A percentile compares a stretch with the other conserved stretches of the same genome.
These are phyloP conservation scores for Wickerhamiella sergipiensis DNA, from an alignment of 805 yeast genomes.

Conservation along the genomic window DNA sequence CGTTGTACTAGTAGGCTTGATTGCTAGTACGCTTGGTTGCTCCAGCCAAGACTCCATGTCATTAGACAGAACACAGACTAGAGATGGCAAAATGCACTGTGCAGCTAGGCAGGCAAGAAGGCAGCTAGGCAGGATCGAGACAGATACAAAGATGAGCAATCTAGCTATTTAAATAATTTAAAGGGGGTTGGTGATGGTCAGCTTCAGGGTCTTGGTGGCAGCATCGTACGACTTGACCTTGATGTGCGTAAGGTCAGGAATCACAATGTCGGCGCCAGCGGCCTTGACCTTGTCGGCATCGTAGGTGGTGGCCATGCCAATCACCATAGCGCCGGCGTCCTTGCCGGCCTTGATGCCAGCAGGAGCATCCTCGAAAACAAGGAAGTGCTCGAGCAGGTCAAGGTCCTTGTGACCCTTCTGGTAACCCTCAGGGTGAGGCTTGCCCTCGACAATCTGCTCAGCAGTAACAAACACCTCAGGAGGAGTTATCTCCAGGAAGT, in stretches of 20 bases:
- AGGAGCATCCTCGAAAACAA: slow-evolving; percentile 73
- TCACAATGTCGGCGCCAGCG: slow-evolving; percentile 69
- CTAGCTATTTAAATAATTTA: neutral
- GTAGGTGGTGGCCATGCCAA: slow-evolving; percentile 71
- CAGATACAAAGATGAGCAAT: neutral
- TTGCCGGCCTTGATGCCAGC: slow-evolving; percentile 74
- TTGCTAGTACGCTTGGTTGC: too few relatives aligned
- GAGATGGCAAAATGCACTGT: too few relatives aligned
- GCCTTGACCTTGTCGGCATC: slow-evolving; percentile 49
- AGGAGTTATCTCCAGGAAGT: slow-evolving; percentile 39
- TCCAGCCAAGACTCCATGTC: too few relatives aligned
- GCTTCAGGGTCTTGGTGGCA: slow-evolving; percentile 21
- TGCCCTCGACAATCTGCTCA: slow-evolving; percentile 59
- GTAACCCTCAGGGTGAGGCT: slow-evolving; percentile 78
- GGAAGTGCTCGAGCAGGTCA: slow-evolving; percentile 27
- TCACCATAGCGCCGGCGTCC: slow-evolving; percentile 64
- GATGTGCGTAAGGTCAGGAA: slow-evolving; percentile 53
- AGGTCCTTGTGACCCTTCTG: slow-evolving; percentile 24
- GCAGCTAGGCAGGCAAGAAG: too few relatives aligned
- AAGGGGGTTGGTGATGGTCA: slow-evolving; percentile 16
- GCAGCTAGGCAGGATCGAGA: too few relatives aligned
- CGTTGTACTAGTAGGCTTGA: too few relatives aligned
- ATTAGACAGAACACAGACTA: too few relatives aligned
- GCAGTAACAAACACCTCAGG: slow-evolving; percentile 72
- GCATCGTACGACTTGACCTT: slow-evolving; percentile 38